Percentiles rank a stretch among this genome's conserved stretches.
Conservation (phyloP, 164 flowering plant genomes). For the Houttuynia cordata region DNA sequence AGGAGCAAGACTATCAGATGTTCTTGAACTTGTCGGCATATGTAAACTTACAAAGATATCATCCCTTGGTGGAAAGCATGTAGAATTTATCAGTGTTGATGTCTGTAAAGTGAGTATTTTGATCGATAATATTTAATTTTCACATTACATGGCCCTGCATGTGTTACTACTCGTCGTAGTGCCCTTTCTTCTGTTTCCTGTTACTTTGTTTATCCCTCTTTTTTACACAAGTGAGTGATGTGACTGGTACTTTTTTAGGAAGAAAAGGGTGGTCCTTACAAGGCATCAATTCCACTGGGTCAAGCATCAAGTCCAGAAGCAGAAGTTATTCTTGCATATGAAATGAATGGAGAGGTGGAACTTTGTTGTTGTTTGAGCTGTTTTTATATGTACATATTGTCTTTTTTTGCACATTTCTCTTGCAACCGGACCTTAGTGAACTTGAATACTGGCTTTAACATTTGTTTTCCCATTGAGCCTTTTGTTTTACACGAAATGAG, state of each 20-base stretch:
- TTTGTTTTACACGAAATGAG: not conserved
- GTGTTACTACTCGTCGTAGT: no score
- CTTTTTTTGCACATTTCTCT: not conserved
- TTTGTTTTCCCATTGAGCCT: not conserved
- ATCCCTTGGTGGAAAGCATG: slow-evolving; percentile 76
- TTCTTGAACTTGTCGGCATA: slow-evolving; percentile 80
- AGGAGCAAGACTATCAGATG: slow-evolving; percentile 88
- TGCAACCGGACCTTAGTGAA: not conserved
- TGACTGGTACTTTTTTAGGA: slow-evolving; percentile 35
- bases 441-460: not conserved
- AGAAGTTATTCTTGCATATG: slow-evolving; percentile 93
- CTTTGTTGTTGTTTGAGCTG: not conserved
- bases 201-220: not conserved
- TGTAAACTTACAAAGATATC: slow-evolving; percentile 43
- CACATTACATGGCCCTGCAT: not conserved
- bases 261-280: slow-evolving; percentile 98
- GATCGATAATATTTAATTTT: not conserved
- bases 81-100: slow-evolving; percentile 91
- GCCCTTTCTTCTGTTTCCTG: not conserved
- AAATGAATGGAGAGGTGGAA: slow-evolving; percentile 93
- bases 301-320: slow-evolving; percentile 89
- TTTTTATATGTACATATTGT: not conserved
- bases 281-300: slow-evolving; percentile 84
- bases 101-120: slow-evolving; percentile 63
- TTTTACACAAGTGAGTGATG: not conserved